A percentile compares a stretch with the other conserved stretches of the same genome.
Evolutionary conservation across 768 basidiomycete species (phyloP).

Genomic region (Termitomyces sp.): DNA sequence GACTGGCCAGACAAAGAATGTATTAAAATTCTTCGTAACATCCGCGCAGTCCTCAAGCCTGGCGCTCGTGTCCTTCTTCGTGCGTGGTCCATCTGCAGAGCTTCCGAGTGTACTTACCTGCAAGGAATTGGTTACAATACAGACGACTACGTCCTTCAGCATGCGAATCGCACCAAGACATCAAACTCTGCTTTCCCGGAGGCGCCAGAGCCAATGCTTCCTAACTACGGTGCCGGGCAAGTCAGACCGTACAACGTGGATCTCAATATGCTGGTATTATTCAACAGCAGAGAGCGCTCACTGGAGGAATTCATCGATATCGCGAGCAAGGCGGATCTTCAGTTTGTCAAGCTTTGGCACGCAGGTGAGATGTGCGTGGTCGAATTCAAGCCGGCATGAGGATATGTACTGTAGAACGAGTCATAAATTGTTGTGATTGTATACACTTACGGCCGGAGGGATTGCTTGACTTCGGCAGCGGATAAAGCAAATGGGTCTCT

Average conservation of each 20-base stretch:
- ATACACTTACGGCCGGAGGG: no score
- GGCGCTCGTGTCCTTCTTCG: constrained; percentile 18
- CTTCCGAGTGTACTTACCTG: constrained; percentile 26
- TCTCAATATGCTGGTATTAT: constrained; percentile 37
- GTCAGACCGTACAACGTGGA: constrained; percentile 40
- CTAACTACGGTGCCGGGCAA: constrained; percentile 44
- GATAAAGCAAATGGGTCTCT: no score
- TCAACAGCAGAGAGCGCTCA: constrained; percentile 40
- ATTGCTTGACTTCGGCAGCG: no score
- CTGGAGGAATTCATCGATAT: constrained; percentile 25
- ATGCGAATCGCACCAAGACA: constrained; percentile 3
- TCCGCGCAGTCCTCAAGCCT: no score
- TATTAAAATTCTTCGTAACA: constrained; percentile 29
- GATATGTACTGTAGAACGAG: no score
- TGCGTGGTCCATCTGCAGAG: not conserved
- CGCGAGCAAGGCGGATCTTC: no score
- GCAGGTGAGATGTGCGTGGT: constrained; percentile 30
- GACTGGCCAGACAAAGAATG: constrained; percentile 37
- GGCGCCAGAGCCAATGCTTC: constrained; percentile 38
- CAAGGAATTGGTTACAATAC: not conserved
- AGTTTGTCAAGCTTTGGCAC: no score
- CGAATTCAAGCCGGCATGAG: constrained; percentile 18
- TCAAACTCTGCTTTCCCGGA: not conserved
- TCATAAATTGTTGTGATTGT: no score
- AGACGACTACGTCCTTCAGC: constrained; percentile 35